Conservation (phyloP, 73 alveolate species). For the Blepharisma stoltei region DNA sequence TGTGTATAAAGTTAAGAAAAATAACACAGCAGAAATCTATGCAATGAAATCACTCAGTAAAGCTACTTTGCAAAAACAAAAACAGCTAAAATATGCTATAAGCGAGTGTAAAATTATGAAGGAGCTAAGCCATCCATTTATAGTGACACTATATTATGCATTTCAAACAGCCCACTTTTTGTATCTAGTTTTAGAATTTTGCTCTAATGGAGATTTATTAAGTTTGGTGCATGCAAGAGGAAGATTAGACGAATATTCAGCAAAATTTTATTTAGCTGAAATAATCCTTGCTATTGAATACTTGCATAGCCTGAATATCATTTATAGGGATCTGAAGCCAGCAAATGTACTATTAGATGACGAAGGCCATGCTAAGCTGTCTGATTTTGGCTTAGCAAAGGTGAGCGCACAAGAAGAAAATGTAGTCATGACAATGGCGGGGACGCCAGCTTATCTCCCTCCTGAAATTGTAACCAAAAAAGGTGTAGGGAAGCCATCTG, state of each 20-base stretch:
- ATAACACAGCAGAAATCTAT: constrained; percentile 43
- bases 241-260: constrained; percentile 66
- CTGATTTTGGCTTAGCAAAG: constrained; percentile 94
- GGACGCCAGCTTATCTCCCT: constrained; percentile 88
- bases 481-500: constrained; percentile 76
- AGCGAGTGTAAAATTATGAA: constrained; percentile 89
- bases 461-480: constrained; percentile 81
- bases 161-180: constrained; percentile 79
- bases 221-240: constrained; percentile 42
- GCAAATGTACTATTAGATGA: constrained; percentile 87
- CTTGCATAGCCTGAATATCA: constrained; percentile 74
- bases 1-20: constrained; percentile 72
- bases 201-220: constrained; percentile 88
- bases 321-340: constrained; percentile 92
- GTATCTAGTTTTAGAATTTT: constrained; percentile 83
- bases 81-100: constrained; percentile 74
- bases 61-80: constrained; percentile 76
- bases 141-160: constrained; percentile 90
- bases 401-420: constrained; percentile 66
- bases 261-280: constrained; percentile 87
- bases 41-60: constrained; percentile 88
- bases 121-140: constrained; percentile 85
- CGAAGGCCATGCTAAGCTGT: constrained; percentile 87
- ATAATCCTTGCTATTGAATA: constrained; percentile 83
- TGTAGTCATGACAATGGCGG: constrained; percentile 76